Evolutionary conservation across 371 early-diverging fungal species (phyloP).

Genomic region (Apophysomyces ossiformis): DNA sequence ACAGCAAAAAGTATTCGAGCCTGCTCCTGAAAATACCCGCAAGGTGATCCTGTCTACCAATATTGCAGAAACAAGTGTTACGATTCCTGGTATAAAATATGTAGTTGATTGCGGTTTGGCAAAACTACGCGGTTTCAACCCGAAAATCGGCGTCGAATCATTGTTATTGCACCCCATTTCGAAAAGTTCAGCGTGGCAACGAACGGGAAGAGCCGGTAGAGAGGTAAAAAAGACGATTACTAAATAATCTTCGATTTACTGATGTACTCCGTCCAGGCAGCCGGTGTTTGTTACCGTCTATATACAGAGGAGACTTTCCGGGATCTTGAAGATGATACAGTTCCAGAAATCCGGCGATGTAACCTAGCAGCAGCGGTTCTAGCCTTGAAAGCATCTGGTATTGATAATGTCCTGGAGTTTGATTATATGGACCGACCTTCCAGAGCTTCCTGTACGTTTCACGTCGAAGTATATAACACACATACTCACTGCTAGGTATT

Average conservation of each 20-base stretch:
- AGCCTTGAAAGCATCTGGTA: constrained; percentile 87
- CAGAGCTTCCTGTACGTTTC: constrained; percentile 56
- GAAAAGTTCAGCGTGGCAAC: constrained; percentile 94
- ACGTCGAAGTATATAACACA: not conserved
- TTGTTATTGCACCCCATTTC: constrained; percentile 89
- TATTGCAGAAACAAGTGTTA: constrained; percentile 98
- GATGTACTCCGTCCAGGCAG: constrained; percentile 20
- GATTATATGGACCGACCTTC: constrained; percentile 96
- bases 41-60: constrained; percentile 97
- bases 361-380: constrained; percentile 90
- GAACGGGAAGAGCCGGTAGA: constrained; percentile 97
- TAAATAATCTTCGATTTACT: not conserved
- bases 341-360: constrained; percentile 94
- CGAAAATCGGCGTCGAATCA: constrained; percentile 91
- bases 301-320: constrained; percentile 90
- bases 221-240: constrained; percentile 49
- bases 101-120: constrained; percentile 98
- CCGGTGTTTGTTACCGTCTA: constrained; percentile 82
- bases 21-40: constrained; percentile 84
- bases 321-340: constrained; percentile 79
- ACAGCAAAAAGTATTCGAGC: constrained; percentile 92
- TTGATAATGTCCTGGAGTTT: constrained; percentile 87
- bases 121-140: constrained; percentile 97
- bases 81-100: constrained; percentile 97
- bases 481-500: no score